phyloP scores from a whole-genome alignment of 1,284 basidiomycete genomes.

The Ceratobasidium sp. region DNA sequence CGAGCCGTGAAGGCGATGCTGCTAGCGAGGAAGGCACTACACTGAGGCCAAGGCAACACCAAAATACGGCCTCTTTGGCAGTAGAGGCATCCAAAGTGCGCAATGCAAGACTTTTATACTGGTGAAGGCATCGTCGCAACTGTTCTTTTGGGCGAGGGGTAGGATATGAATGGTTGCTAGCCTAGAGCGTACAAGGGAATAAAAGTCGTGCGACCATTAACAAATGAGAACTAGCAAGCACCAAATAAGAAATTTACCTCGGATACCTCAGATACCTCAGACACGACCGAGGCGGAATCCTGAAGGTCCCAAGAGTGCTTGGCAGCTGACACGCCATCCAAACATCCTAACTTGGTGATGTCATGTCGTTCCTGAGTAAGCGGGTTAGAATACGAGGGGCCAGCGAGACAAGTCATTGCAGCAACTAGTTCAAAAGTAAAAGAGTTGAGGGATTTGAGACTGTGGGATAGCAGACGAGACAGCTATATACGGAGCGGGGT shows the following conservation, averaged over 20 bases:
- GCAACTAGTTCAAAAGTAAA: neutral
- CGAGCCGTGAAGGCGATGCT: neutral
- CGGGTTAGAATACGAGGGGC: conserved; percentile 8
- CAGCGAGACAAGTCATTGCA: conserved; percentile 18
- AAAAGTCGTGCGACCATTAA: neutral
- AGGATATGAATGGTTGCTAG: neutral
- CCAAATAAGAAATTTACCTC: conserved; percentile 1
- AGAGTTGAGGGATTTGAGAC: neutral
- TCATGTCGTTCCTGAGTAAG: conserved; percentile 18
- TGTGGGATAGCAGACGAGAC: conserved; percentile 13
- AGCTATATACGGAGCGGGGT: neutral
- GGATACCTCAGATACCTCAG: conserved; percentile 1
- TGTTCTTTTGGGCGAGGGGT: conserved; percentile 24
- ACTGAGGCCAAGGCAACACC: conserved; percentile 40
- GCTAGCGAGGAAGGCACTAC: neutral
- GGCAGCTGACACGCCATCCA: neutral
- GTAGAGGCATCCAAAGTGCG: neutral
- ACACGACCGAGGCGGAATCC: conserved; percentile 14
- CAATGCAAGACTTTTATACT: conserved; percentile 12
- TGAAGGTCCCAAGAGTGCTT: neutral
- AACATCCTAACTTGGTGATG: conserved; percentile 17
- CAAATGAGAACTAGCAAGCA: neutral
- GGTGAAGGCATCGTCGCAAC: conserved; percentile 15
- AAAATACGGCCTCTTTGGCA: conserved; percentile 21
- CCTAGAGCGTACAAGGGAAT: neutral